A percentile compares a stretch with the other conserved stretches of the same genome.
phyloP scores from a whole-genome alignment of 2,329 filamentous ascomycete species.

The Epichloe festucae region DNA sequence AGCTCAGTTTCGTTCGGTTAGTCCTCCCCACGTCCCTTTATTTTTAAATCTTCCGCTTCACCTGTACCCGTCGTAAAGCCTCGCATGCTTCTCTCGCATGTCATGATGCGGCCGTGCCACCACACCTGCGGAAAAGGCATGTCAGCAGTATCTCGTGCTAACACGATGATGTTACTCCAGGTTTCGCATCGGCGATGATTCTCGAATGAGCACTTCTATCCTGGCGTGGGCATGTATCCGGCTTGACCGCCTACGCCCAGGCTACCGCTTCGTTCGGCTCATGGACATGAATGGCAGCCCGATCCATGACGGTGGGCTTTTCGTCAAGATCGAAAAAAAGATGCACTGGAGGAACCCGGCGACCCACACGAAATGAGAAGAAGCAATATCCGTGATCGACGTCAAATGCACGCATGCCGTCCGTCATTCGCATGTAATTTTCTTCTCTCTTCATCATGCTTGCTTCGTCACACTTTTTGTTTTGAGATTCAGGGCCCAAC shows the following conservation, averaged over 20 bases:
- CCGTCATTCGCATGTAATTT: not conserved
- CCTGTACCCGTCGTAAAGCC: not conserved
- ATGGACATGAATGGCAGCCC: slow-evolving; percentile 31
- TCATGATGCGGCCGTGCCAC: not conserved
- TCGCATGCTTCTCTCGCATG: not conserved
- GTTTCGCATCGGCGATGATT: slow-evolving; percentile 41
- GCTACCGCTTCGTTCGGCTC: slow-evolving; percentile 42
- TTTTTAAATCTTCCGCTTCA: not conserved
- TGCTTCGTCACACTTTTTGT: not conserved
- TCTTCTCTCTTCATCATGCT: not conserved
- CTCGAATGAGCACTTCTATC: slow-evolving; percentile 23
- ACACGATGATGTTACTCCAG: slow-evolving; percentile 19
- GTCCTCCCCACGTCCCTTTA: slow-evolving; percentile 14
- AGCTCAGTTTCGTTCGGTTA: slow-evolving; percentile 62
- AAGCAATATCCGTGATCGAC: not conserved
- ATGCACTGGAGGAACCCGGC: not conserved
- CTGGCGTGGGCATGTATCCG: slow-evolving; percentile 47
- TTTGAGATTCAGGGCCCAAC: not conserved
- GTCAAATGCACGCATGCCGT: not conserved
- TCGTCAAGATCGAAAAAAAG: slow-evolving; percentile 39
- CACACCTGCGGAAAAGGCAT: not conserved
- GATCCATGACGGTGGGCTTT: slow-evolving; percentile 32
- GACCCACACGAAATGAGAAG: not conserved
- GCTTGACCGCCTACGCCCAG: slow-evolving; percentile 41
- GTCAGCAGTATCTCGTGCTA: slow-evolving; percentile 6